Evolutionary conservation across 2,329 filamentous ascomycete species (phyloP).

Genomic region (Xylariales sp.): DNA sequence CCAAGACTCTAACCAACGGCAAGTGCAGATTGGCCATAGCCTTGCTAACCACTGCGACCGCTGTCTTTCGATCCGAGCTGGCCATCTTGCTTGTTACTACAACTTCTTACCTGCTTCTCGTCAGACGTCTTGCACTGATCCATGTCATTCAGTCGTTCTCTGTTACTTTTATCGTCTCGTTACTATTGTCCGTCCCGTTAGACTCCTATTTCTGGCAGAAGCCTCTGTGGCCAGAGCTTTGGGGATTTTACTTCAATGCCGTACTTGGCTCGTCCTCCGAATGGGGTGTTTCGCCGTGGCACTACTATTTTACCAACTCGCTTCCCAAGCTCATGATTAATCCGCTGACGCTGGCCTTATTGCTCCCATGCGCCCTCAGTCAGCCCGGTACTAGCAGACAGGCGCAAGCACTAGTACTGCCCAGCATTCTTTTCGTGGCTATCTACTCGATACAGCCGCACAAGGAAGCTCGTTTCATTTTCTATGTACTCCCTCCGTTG

Average conservation of each 20-base stretch:
- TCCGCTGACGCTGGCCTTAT: slow-evolving; percentile 57
- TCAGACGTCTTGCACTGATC: slow-evolving; percentile 14
- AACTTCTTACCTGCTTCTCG: slow-evolving; percentile 57
- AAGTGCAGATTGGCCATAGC: slow-evolving; percentile 63
- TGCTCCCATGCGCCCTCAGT: slow-evolving; percentile 48
- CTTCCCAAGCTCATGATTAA: slow-evolving; percentile 82
- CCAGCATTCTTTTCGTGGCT: slow-evolving; percentile 66
- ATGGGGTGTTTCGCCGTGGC: slow-evolving; percentile 84
- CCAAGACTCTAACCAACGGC: slow-evolving; percentile 24
- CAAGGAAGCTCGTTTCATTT: slow-evolving; percentile 93
- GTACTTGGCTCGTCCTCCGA: slow-evolving; percentile 75
- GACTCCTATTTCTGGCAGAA: slow-evolving; percentile 96
- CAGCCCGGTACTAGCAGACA: slow-evolving; percentile 39
- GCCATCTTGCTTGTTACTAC: slow-evolving; percentile 73
- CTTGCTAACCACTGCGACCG: slow-evolving; percentile 72
- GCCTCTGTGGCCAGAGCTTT: slow-evolving; percentile 83
- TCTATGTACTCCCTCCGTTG: slow-evolving; percentile 79
- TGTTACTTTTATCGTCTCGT: slow-evolving; percentile 59
- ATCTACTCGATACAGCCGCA: slow-evolving; percentile 88
- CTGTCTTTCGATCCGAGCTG: slow-evolving; percentile 86
- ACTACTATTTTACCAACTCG: slow-evolving; percentile 80
- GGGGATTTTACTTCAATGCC: slow-evolving; percentile 88
- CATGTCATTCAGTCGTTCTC: slow-evolving; percentile 62
- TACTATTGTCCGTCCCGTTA: slow-evolving; percentile 66
- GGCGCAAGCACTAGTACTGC: slow-evolving; percentile 52